Base-by-base conservation (phyloP, 164 flowering plant species). In the Warburgia ugandensis region DNA sequence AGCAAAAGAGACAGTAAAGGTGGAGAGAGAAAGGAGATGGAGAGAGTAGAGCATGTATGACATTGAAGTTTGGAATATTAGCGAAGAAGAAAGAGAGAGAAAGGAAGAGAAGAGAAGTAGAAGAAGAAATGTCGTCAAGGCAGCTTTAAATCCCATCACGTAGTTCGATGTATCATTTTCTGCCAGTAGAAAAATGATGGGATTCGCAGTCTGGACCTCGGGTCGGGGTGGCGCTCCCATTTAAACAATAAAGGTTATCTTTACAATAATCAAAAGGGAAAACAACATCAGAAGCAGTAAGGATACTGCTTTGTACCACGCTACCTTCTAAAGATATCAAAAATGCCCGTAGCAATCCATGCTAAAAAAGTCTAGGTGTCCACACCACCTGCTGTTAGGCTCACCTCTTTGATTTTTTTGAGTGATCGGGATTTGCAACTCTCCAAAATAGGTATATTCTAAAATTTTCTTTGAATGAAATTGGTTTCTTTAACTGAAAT, bases 141-240 rank as follows among this genome's bases (percentile, higher is more conserved):
- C 77, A 76, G 75, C 88, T 78, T 77, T 81, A 73, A 77, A 72
- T 72, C 77, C 61, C 68, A 62, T 77, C 90, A 75, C 84, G 69
- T 70, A 52, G 62, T 79, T 73, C 83, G 73, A 78, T 77, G 80
- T 60, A 65, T 69, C 67, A 45, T 64, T 49, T 55, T 64, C 52
- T 67, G 59, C 48, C 31, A 50, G 45, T 56, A 65, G 75, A 73
- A 74, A 26, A 70, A 68, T 64, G 69, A 70, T 72, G 71, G 72
- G 67, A 71, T 73, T 72, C 73, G 56, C 62, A 71, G 61, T 61
- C 30, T 59, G 49, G 29, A 60, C 20, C 37, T 40, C 1, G 27
- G 17, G 68, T 59, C 58, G 58, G 59, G 48, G 63, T n/a, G n/a
- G n/a, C n/a, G n/a, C n/a, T n/a, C n/a, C n/a, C n/a, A n/a, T n/a